Conservation (phyloP, 805 yeast genomes). For the Kodamaea neixiangensis region DNA sequence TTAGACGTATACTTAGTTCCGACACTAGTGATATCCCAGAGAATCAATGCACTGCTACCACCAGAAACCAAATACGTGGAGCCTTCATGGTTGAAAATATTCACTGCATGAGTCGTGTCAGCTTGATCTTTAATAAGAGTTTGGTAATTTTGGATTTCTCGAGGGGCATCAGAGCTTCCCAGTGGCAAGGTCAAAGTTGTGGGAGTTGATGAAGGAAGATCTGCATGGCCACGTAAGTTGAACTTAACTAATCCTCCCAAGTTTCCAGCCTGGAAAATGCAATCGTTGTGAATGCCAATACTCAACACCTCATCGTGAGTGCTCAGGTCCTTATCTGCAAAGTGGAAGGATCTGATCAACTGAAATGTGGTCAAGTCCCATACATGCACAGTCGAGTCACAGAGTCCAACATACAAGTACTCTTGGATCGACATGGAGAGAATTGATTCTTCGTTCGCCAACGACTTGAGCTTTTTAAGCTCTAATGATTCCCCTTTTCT, state of each 20-base stretch:
- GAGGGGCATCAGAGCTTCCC: constrained; percentile 11
- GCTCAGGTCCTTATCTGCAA: constrained; percentile 9
- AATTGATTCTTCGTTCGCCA: constrained; percentile 70
- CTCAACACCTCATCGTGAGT: constrained; percentile 53
- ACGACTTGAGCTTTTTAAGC: constrained; percentile 27
- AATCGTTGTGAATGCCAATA: constrained; percentile 54
- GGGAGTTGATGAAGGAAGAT: constrained; percentile 7
- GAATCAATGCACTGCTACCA: constrained; percentile 66
- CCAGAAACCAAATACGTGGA: constrained; percentile 61
- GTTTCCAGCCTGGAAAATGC: constrained; percentile 64
- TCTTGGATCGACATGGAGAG: constrained; percentile 65
- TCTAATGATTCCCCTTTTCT: neutral
- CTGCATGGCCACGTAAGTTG: constrained; percentile 21
- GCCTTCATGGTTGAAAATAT: constrained; percentile 42
- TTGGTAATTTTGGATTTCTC: constrained; percentile 13
- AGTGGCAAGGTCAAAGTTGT: neutral
- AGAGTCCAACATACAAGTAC: constrained; percentile 80
- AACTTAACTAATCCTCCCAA: constrained; percentile 40
- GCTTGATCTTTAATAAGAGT: constrained; percentile 2
- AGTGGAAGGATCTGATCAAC: constrained; percentile 48
- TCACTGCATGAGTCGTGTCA: constrained; percentile 52
- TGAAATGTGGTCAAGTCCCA: constrained; percentile 90
- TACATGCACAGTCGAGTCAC: constrained; percentile 71
- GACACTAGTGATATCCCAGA: constrained; percentile 61
- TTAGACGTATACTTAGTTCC: constrained; percentile 11